Conservation (phyloP, 2,329 filamentous ascomycete species). For the Ceratocystis ficicola region DNA sequence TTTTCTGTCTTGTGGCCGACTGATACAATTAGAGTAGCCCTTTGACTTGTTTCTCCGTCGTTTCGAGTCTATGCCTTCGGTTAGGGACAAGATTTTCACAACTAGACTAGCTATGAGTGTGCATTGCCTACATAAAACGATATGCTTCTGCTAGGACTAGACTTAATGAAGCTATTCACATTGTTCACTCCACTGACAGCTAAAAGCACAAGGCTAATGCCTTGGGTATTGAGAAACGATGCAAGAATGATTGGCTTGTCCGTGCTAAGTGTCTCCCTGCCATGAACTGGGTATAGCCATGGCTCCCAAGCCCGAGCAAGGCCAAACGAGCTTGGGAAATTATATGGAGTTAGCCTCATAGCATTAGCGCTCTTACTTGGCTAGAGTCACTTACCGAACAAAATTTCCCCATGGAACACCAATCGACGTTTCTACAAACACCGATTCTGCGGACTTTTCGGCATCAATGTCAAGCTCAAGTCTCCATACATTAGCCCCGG, state of each 20-base stretch:
- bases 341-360: background rate
- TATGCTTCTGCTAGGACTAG: constrained; percentile 52
- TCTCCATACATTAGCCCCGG: constrained; percentile 59
- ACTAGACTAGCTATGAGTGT: background rate
- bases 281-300: constrained; percentile 84
- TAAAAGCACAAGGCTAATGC: constrained; percentile 64
- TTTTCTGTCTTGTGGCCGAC: constrained; percentile 61
- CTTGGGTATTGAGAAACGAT: constrained; percentile 61
- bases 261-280: constrained; percentile 50
- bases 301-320: constrained; percentile 67
- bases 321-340: constrained; percentile 56
- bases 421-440: constrained; percentile 43
- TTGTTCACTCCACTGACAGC: constrained; percentile 64
- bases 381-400: constrained; percentile 35
- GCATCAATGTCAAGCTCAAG: constrained; percentile 45
- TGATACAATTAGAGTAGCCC: constrained; percentile 55
- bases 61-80: constrained; percentile 43
- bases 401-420: constrained; percentile 50
- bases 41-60: constrained; percentile 47
- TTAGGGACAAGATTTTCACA: constrained; percentile 20
- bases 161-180: constrained; percentile 56
- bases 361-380: background rate
- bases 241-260: constrained; percentile 69
- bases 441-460: constrained; percentile 46
- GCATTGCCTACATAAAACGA: constrained; percentile 46